Conservation (phyloP, 1,139 yeast species). For the Yamadazyma buinensis region DNA sequence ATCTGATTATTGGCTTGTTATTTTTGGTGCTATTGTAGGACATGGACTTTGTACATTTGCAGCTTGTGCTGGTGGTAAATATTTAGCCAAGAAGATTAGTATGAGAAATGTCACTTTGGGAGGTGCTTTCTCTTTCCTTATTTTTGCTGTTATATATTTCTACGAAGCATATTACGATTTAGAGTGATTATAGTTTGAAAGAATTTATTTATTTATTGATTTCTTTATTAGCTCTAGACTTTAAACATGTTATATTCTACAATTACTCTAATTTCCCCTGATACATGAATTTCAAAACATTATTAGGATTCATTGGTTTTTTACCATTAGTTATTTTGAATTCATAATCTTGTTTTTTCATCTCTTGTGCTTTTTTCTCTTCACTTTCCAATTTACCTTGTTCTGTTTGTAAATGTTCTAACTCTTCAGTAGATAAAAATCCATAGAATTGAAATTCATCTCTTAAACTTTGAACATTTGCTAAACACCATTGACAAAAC, state of each 20-base stretch:
- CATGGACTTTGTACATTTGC: slow-evolving; percentile 87
- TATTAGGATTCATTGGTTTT: slow-evolving; percentile 33
- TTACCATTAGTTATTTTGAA: slow-evolving; percentile 27
- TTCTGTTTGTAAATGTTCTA: slow-evolving; percentile 33
- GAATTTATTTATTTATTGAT: neutral
- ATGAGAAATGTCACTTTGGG: slow-evolving; percentile 90
- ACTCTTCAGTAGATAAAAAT: slow-evolving; percentile 49
- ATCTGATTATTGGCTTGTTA: slow-evolving; percentile 84
- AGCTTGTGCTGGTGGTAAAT: slow-evolving; percentile 93
- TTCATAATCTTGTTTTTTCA: slow-evolving; percentile 25
- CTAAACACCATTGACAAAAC: slow-evolving; percentile 61
- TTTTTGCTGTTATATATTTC: slow-evolving; percentile 79
- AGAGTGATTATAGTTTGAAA: slow-evolving; percentile 12
- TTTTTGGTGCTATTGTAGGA: slow-evolving; percentile 85
- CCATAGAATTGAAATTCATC: slow-evolving; percentile 64
- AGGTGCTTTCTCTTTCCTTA: slow-evolving; percentile 81
- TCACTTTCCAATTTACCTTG: slow-evolving; percentile 36
- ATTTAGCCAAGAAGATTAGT: slow-evolving; percentile 83
- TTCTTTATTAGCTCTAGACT: neutral
- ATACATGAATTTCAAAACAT: slow-evolving; percentile 39
- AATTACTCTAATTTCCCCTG: slow-evolving; percentile 26
- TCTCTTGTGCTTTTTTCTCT: slow-evolving; percentile 24
- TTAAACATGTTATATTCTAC: too few relatives aligned
- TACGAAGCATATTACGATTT: slow-evolving; percentile 52
- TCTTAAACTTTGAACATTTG: slow-evolving; percentile 46